Conservation (phyloP, 805 yeast genomes). For the Cyberlindnera maritima region DNA sequence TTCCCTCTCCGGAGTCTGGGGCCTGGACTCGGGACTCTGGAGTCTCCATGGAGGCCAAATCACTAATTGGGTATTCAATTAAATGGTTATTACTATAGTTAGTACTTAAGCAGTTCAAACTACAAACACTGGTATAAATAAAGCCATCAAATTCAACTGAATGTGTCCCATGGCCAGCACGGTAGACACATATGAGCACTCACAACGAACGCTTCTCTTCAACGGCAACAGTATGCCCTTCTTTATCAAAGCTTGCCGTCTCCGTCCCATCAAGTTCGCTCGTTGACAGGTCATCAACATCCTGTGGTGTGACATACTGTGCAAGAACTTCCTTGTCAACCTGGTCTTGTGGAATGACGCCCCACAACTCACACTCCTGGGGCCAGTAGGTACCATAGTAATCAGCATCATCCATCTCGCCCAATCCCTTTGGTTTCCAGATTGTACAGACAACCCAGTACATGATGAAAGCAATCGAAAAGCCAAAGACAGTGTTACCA, state of each 20-base stretch:
- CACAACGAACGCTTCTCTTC: background rate
- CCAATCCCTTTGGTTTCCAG: constrained; percentile 10
- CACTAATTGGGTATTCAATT: no score
- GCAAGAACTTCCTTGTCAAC: constrained; percentile 9
- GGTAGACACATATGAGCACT: background rate
- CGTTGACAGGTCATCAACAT: background rate
- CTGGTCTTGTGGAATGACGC: constrained; percentile 11
- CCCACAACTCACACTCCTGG: constrained; percentile 12
- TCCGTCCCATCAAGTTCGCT: background rate
- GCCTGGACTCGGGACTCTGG: no score
- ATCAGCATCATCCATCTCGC: constrained; percentile 14
- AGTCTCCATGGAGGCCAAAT: no score
- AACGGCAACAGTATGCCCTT: background rate
- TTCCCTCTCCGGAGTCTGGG: no score
- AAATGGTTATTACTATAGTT: no score
- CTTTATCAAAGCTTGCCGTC: background rate
- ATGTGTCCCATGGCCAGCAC: background rate
- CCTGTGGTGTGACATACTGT: constrained; percentile 5
- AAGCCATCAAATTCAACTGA: no score
- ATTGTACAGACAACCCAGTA: constrained; percentile 29
- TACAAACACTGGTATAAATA: no score
- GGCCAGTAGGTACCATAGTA: constrained; percentile 13
- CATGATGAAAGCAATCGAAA: constrained; percentile 36
- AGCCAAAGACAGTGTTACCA: constrained; percentile 43
- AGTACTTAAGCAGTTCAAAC: no score